A percentile compares a stretch with the other conserved stretches of the same genome.
Evolutionary conservation across 139 green algal genomes (phyloP).

Genomic region (Auxenochlorella protothecoides): DNA sequence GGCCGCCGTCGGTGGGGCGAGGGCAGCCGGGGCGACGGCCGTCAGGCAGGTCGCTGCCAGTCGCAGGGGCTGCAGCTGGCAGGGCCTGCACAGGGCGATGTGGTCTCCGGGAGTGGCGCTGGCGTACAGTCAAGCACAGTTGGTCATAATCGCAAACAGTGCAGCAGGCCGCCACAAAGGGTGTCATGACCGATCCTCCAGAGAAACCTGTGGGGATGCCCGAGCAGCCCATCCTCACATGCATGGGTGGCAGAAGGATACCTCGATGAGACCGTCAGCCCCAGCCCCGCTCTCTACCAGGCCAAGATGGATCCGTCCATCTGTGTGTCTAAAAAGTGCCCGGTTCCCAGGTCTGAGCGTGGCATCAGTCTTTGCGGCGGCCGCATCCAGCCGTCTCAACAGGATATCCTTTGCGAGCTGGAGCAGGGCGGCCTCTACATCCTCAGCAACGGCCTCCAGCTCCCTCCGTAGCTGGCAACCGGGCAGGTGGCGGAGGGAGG

Average conservation of each 20-base stretch:
- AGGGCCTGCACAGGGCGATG: not conserved
- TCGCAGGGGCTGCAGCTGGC: not conserved
- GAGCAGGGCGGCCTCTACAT: slow-evolving; percentile 4
- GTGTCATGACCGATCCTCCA: not conserved
- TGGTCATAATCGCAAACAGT: not conserved
- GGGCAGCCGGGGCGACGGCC: not conserved
- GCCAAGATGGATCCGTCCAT: slow-evolving; percentile 7
- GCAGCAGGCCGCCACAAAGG: not conserved
- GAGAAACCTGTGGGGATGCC: not conserved
- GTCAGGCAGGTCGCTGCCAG: not conserved
- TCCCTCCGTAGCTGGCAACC: slow-evolving; percentile 1
- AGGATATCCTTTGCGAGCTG: slow-evolving; percentile 7
- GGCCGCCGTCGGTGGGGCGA: not conserved
- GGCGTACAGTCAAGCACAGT: not conserved
- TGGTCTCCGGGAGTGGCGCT: not conserved
- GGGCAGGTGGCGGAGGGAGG: too few species aligned
- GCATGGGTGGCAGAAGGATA: slow-evolving; percentile 1
- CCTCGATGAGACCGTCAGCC: not conserved
- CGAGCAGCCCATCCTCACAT: not conserved
- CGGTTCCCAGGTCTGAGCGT: not conserved
- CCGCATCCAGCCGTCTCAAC: slow-evolving; percentile 3
- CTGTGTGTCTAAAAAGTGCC: slow-evolving; percentile 2
- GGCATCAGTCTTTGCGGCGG: not conserved
- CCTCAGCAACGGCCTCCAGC: not conserved
- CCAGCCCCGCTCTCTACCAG: not conserved